phyloP scores from a whole-genome alignment of 345 rosid species.

The Sisymbrium altissimum region DNA sequence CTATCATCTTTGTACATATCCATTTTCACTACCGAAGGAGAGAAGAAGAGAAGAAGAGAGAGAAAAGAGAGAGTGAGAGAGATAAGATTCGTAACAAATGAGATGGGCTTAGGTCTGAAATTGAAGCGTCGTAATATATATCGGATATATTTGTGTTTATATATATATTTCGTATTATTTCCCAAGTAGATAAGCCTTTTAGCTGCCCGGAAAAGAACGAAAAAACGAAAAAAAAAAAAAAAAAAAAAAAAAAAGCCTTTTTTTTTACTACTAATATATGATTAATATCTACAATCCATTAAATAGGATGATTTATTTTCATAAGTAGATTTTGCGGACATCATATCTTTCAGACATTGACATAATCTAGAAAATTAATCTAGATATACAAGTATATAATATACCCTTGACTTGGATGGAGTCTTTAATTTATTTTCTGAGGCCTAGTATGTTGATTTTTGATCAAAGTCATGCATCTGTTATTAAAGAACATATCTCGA shows the following conservation, averaged over 20 bases:
- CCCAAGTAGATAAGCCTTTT: constrained; percentile 26
- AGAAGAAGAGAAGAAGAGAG: not conserved
- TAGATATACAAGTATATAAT: not conserved
- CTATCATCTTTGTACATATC: constrained; percentile 56
- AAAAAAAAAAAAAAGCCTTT: constrained; percentile 9
- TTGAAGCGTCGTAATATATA: constrained; percentile 20
- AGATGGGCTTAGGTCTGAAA: constrained; percentile 23
- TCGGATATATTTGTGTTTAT: not conserved
- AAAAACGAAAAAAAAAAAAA: not conserved
- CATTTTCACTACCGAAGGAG: constrained; percentile 35
- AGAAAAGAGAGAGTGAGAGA: not conserved
- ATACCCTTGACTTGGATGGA: not conserved
- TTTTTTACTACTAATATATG: constrained; percentile 1
- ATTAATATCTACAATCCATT: not conserved
- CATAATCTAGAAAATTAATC: not conserved
- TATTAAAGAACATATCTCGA: not conserved
- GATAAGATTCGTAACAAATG: not conserved
- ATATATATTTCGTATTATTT: not conserved
- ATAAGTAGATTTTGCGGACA: not conserved
- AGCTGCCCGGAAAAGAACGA: constrained; percentile 2
- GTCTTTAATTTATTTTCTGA: not conserved
- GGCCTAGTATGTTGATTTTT: not conserved
- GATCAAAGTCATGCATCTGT: constrained; percentile 8
- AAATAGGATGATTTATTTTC: not conserved
- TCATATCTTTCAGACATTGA: constrained; percentile 9